These are phyloP conservation scores for Botrytis tulipae DNA, from an alignment of 2,329 filamentous ascomycete species.

Conservation along the genomic window DNA sequence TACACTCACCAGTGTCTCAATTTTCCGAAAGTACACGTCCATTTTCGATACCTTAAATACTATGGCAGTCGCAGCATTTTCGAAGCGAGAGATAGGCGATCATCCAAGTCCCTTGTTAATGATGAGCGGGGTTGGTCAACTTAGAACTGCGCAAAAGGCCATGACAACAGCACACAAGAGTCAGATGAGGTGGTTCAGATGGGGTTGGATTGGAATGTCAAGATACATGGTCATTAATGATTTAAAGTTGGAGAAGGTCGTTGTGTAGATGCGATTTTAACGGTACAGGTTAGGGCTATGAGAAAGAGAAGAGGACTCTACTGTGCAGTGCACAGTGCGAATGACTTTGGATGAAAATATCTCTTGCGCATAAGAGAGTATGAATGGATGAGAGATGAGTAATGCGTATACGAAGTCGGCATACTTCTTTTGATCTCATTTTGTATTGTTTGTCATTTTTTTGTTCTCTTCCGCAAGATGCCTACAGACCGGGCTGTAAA, in stretches of 20 bases:
- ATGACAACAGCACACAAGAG: slow-evolving; percentile 91
- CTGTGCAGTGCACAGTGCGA: slow-evolving; percentile 2
- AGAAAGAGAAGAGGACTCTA: neutral
- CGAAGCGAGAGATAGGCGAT: slow-evolving; percentile 43
- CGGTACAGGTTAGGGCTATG: too few relatives aligned
- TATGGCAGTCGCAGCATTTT: slow-evolving; percentile 54
- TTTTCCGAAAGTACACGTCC: slow-evolving; percentile 78
- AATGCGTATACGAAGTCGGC: slow-evolving; percentile 13
- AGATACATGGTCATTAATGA: slow-evolving; percentile 97
- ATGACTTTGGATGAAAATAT: neutral
- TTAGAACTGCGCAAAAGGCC: slow-evolving; percentile 71
- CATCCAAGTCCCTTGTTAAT: slow-evolving; percentile 64
- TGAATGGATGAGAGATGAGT: slow-evolving; percentile 12
- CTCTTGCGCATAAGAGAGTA: neutral
- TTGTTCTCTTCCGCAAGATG: slow-evolving; percentile 17
- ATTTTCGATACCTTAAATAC: slow-evolving; percentile 76
- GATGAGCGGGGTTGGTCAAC: slow-evolving; percentile 62
- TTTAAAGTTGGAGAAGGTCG: slow-evolving; percentile 59
- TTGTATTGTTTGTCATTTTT: slow-evolving; percentile 12
- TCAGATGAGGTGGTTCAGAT: slow-evolving; percentile 98
- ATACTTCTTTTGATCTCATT: neutral
- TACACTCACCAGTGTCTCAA: slow-evolving; percentile 69
- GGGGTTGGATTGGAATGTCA: slow-evolving; percentile 88
- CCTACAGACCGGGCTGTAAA: slow-evolving; percentile 2
- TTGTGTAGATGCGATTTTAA: neutral